Evolutionary conservation across 2,329 filamentous ascomycete genomes (phyloP), one percentile per base, ranked within the genome.

Genomic region (Aspergillus floridensis): DNA sequence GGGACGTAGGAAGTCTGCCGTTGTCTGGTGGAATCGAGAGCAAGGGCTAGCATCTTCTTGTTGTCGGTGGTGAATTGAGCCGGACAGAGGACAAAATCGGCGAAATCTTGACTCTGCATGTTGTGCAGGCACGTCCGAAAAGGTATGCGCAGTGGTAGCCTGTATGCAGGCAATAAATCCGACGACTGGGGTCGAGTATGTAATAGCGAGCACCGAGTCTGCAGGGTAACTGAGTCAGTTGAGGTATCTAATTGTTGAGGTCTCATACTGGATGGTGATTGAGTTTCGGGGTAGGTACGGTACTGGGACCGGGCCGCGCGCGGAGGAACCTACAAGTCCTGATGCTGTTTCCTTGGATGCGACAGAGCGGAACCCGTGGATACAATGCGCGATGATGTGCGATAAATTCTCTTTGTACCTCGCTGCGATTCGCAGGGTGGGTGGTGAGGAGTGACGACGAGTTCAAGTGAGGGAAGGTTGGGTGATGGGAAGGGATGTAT

Each of bases 41-140:
- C 71, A 22, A 74, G 29, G n/a, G 72, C 71, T 55, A 76, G 59
- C 72, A 74, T 76, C 48, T 58, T 60, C 64, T 49, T 44, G 35
- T 61, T 50, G 59, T 58, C 32, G 38, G 52, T 51, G 38, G 52
- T 51, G 44, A 53, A 54, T 57, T 59, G 59, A 12, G 58, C 44
- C 49, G 62, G 62, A 38, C 62, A 68, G 14, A 68, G 62, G 52
- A 66, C 59, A 50, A 68, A 69, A 38, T 69, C 66, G 52, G 60
- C 26, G 29, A 57, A 58, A n/a, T 57, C 55, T 49, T 63, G 65
- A 51, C 32, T 63, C 60, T 66, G 64, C 67, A 68, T 68, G 58
- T 58, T 57, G 32, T 35, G 32, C 60, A 54, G 41, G 56, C 55
- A 49, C 52, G 41, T 50, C 35, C 58, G 38, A 57, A 49, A 56